Evolutionary conservation across 1,284 basidiomycete species (phyloP), one percentile per base, ranked within the genome.

Genomic region (Psilocybe mexicana): DNA sequence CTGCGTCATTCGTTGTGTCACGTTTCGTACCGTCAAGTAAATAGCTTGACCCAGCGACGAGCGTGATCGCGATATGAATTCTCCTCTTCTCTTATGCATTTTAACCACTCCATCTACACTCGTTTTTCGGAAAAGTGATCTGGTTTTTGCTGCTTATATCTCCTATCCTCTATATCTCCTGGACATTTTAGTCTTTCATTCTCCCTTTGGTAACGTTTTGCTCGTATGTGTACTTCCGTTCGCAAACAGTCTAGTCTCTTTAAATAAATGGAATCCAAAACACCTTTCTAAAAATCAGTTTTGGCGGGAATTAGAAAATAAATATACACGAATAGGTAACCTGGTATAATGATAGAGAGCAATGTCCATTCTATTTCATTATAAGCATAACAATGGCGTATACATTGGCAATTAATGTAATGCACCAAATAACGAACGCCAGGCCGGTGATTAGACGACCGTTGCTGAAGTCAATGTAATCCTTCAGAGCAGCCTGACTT

Each of bases 331-430:
- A 54, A 47, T 46, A 52, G 56, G 49, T 51, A 18, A 18, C 18
- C 18, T 18, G 18, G 18, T 18, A 18, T 18, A 18, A 57, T 57
- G 57, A 47, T 55, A 61, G 45, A 55, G 44, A 35, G 26, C 23
- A 48, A 43, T 51, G 30, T 48, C 55, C 38, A 58, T 33, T 60
- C 55, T 52, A 49, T 26, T 77, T 74, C 65, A 78, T 60, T 28
- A 48, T 70, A 62, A 86, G 68, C 52, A 74, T 75, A 3, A 81
- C 75, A 45, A 86, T 75, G 18, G 81, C 83, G 63, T 86, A 86
- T n/a, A 72, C 75, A 66, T 90, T 90, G 28, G 88, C 87, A 25
- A 83, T 64, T 40, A 86, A 66, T 6, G 90, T 76, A 28, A 88
- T 69, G 8, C 74, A 63, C 76, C 83, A 88, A 38, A 89, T 77